Base-by-base conservation (phyloP, 768 basidiomycete species). In the Trametes cinnabarina region DNA sequence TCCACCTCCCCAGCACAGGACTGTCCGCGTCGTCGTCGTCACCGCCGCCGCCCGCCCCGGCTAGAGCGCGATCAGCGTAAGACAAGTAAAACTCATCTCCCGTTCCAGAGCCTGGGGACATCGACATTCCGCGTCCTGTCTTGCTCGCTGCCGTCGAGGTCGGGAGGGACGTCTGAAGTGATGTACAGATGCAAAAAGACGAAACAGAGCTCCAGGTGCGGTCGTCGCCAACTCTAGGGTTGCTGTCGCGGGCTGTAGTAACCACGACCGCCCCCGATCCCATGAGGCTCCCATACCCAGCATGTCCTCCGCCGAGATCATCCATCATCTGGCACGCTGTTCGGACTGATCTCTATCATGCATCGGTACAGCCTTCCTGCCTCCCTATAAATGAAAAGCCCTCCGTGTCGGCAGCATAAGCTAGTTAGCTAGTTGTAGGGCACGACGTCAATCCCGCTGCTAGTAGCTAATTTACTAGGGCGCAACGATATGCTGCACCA, bases 231-330 rank as follows among this genome's bases (percentile, higher is more conserved):
- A 41, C 43, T 39, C 56, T 39, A 39, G 47, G 37, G 52, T 49
- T 54, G 52, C 48, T 52, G 58, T 60, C 58, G 52, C 53, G 48
- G 44, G 43, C 48, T 30, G 47, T 42, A 50, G 53, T 60, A 53
- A 49, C 58, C 47, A 53, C 57, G 47, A 50, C 58, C 47, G 50
- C 60, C 46, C 48, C 43, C 43, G 54, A 46, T 28, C 43, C 43
- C 54, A 51, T 61, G 54, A 51, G 55, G 51, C 60, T 53, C 55
- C 55, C 55, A 51, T 61, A 55, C 54, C 55, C 55, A 56, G 55
- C 46, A 26, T 22, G 5, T 26, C 22, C 50, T 37, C 41, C 51
- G 54, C 55, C 60, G 44, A 46, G 60, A 61, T 56, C 51, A 61
- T 42, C 55, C 60, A 61, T 61, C 52, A 60, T 30, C n/a, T 15